Evolutionary conservation across 1,139 yeast species (phyloP).

Genomic region (Scheffersomyces segobiensis): DNA sequence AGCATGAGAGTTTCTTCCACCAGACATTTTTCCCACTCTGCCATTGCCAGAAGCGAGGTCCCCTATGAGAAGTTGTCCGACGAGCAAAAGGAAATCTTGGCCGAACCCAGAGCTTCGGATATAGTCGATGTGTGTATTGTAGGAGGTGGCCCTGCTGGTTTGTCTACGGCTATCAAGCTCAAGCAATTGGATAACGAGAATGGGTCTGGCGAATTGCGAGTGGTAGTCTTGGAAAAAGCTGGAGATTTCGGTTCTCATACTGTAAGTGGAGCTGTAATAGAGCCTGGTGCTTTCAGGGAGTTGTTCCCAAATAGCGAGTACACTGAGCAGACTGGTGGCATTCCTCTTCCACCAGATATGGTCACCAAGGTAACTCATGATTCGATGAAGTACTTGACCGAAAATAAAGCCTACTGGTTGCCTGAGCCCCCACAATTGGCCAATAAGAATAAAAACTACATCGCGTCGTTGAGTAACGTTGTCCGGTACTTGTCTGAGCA

Average conservation of each 20-base stretch:
- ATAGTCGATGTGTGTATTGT: constrained; percentile 91
- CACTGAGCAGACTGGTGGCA: constrained; percentile 51
- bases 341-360: constrained; percentile 74
- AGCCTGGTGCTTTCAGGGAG: constrained; percentile 84
- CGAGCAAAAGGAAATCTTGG: constrained; percentile 47
- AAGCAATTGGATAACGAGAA: constrained; percentile 78
- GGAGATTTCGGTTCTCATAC: constrained; percentile 91
- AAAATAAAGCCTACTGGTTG: constrained; percentile 58
- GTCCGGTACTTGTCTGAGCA: constrained; percentile 80
- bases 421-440: constrained; percentile 95
- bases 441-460: constrained; percentile 78
- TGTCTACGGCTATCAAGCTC: constrained; percentile 86
- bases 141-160: constrained; percentile 98
- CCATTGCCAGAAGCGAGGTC: constrained; percentile 1
- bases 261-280: constrained; percentile 91
- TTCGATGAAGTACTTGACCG: constrained; percentile 66
- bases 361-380: constrained; percentile 73
- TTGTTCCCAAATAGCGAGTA: constrained; percentile 74
- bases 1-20: not conserved
- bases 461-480: constrained; percentile 79
- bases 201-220: constrained; percentile 71
- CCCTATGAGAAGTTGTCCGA: constrained; percentile 16
- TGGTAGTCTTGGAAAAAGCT: constrained; percentile 88
- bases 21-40: not conserved
- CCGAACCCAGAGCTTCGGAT: constrained; percentile 74